Conservation (phyloP, 805 yeast species). For the Starmerella ratchasimensis region DNA sequence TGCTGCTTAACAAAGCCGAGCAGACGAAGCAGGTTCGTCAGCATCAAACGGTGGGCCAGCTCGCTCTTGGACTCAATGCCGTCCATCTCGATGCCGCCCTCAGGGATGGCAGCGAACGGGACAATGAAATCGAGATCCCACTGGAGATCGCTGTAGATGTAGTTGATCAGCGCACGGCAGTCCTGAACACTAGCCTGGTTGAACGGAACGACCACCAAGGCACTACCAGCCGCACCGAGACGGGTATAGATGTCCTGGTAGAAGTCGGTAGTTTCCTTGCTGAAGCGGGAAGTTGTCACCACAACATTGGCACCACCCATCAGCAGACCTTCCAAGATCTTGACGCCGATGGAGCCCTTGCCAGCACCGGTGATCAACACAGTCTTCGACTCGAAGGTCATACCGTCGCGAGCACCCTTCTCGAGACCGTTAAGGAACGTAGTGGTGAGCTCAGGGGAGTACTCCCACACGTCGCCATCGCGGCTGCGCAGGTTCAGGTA, state of each 20-base stretch:
- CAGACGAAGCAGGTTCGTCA: slow-evolving; percentile 84
- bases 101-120: slow-evolving; percentile 99
- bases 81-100: slow-evolving; percentile 91
- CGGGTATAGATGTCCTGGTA: slow-evolving; percentile 88
- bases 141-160: slow-evolving; percentile 74
- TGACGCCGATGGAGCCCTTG: slow-evolving; percentile 97
- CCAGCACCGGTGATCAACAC: slow-evolving; percentile 97
- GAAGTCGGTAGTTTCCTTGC: slow-evolving; percentile 86
- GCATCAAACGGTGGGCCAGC: slow-evolving; percentile 96
- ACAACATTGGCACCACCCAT: slow-evolving; percentile 97
- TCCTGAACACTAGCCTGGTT: slow-evolving; percentile 96
- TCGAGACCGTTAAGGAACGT: slow-evolving; percentile 80
- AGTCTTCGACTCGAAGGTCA: slow-evolving; percentile 73
- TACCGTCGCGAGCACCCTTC: slow-evolving; percentile 86
- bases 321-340: slow-evolving; percentile 81
- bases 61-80: slow-evolving; percentile 89
- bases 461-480: slow-evolving; percentile 63
- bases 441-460: slow-evolving; percentile 65
- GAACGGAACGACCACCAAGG: slow-evolving; percentile 92
- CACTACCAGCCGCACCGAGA: slow-evolving; percentile 83
- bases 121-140: slow-evolving; percentile 95
- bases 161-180: slow-evolving; percentile 70
- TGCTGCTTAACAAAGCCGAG: slow-evolving; percentile 80
- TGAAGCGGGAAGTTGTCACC: slow-evolving; percentile 91
- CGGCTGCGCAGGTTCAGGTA: slow-evolving; percentile 85